Base-by-base conservation (phyloP, 768 basidiomycete species). In the Polyporus arcularius region DNA sequence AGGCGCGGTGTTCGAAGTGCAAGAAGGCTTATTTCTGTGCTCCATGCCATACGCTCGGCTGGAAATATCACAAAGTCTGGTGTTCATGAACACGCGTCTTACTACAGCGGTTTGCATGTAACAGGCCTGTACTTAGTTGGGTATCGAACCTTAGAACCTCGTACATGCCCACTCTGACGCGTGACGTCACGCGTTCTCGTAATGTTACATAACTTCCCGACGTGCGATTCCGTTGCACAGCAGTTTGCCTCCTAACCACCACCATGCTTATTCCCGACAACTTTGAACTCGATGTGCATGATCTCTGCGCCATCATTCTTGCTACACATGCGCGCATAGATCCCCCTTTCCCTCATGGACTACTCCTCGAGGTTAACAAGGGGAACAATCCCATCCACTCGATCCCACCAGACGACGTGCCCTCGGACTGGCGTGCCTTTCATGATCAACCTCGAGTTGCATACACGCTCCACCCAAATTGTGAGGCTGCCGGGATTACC, bases 1-100 rank as follows among this genome's bases (percentile, higher is more conserved):
- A 61, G 40, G 58, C 64, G 47, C 63, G 63, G 11, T 68, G 68
- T 48, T 65, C 66, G 42, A 61, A 57, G 45, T 69, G 66, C 57
- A 65, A 65, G 43, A 57, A 59, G 49, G 60, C 64, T 3, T 39
- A 45, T n/a, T 69, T 65, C 35, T 69, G 68, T 43, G 21, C 43
- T 10, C 50, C 63, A 2, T 67, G 67, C 21, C 64, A 63, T 43
- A 39, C 53, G 8, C 41, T 57, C n/a, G 67, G 62, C 2, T 67
- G 67, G 64, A 67, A 67, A 46, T 64, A 67, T 21, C 66, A 67
- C 55, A 64, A 62, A 39, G 53, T 51, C 4, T 67, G 66, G 66
- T 67, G 66, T 45, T 41, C 45, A n/a, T 56, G 54, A 52, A 35
- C 35, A 26, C 21, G 21, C 21, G 21, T 26, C 21, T 26, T 26